Conservation (phyloP, 768 basidiomycete genomes). For the Rossbeevera mucosa region DNA sequence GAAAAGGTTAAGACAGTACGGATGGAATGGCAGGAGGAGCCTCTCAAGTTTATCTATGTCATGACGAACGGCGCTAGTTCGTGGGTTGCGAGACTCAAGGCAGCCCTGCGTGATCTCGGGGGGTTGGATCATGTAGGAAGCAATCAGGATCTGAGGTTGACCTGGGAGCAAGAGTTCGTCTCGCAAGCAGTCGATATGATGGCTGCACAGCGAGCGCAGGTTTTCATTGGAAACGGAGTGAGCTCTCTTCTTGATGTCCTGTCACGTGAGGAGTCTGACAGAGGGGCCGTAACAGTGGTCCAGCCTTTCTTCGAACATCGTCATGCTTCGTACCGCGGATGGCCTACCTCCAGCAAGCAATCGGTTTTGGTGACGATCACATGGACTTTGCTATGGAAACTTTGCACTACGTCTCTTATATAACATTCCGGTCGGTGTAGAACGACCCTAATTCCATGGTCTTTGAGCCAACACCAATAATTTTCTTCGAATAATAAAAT, state of each 20-base stretch:
- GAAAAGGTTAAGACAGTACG: slow-evolving; percentile 34
- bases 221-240: slow-evolving; percentile 53
- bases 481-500: too few species aligned
- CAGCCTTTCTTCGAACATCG: slow-evolving; percentile 37
- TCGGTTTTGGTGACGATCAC: slow-evolving; percentile 30
- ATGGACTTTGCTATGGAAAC: too few species aligned
- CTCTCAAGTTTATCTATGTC: slow-evolving; percentile 39
- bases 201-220: slow-evolving; percentile 40
- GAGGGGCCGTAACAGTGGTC: slow-evolving; percentile 30
- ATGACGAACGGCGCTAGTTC: slow-evolving; percentile 41
- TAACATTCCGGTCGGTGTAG: not conserved
- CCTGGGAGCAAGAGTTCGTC: slow-evolving; percentile 39
- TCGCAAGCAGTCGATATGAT: slow-evolving; percentile 48
- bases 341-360: slow-evolving; percentile 25
- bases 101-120: slow-evolving; percentile 26
- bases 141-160: slow-evolving; percentile 38
- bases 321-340: slow-evolving; percentile 33
- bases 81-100: slow-evolving; percentile 39
- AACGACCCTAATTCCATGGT: not conserved
- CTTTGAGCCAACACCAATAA: too few species aligned
- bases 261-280: not conserved
- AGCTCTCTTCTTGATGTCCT: slow-evolving; percentile 7
- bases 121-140: slow-evolving; percentile 38
- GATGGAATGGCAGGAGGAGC: slow-evolving; percentile 13
- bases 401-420: too few species aligned